Evolutionary conservation across 768 basidiomycete genomes (phyloP), one percentile per base, ranked within the genome.

Genomic region (Boletus fagicola): DNA sequence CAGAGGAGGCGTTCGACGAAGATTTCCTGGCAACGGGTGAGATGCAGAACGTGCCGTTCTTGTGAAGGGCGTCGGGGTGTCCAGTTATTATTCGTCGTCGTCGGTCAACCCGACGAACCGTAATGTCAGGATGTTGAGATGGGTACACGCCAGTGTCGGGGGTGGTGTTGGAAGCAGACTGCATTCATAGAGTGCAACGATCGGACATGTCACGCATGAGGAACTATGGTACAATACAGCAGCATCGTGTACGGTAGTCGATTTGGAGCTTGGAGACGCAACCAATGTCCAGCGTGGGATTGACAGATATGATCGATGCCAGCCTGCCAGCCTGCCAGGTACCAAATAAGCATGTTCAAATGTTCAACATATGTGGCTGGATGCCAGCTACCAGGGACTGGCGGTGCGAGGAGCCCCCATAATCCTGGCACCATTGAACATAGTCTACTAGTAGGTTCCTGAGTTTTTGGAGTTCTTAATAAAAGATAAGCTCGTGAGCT

Each of bases 1-100:
- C 80, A 24, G 88, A 90, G 62, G 85, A 85, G 56, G 84, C 83
- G 15, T 86, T 91, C 58, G 88, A 92, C 61, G 90, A 92, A 64
- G 89, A 91, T 69, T 70, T 93, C 60, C 72, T 89, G 55, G 90
- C 87, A 35, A 83, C 87, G 30, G 91, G 85, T 11, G 90, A 94
- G 76, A 92, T 90, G 90, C 84, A 83, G 77, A 86, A 83, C 63
- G 86, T 87, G 51, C 86, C 82, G 28, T 89, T 84, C 71, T 71
- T 87, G 68, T 87, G 65, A 69, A 4, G 54, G 7, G 6, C 24
- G 18, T 15, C 16, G 35, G 33, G 42, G 11, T 10, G 24, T n/a
- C 18, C 12, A 1, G 10, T 18, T 24, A 6, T 24, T 43, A 2
- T 45, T 33, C 49, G 6, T 28, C 36, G 15, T 36, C 7, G 39